phyloP scores from a whole-genome alignment of 169 alveolate genomes.

The Plasmodium billcollinsi region DNA sequence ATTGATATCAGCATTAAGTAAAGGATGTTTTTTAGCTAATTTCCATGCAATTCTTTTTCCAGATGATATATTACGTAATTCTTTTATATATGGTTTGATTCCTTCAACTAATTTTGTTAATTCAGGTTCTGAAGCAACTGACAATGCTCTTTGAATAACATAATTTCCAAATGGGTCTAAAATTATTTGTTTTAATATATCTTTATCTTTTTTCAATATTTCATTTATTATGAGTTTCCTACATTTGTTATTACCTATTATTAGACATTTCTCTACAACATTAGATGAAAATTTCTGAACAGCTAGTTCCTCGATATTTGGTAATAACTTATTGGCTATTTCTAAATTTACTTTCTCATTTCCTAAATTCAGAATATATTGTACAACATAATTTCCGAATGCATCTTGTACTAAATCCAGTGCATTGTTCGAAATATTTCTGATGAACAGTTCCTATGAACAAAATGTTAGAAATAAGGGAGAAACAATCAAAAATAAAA shows the following conservation, averaged over 20 bases:
- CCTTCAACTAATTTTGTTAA: constrained; percentile 79
- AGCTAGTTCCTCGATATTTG: constrained; percentile 86
- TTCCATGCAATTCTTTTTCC: constrained; percentile 89
- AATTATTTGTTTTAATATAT: constrained; percentile 80
- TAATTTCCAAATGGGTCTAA: constrained; percentile 90
- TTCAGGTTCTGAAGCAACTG: constrained; percentile 85
- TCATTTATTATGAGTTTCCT: constrained; percentile 77
- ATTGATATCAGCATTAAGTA: constrained; percentile 26
- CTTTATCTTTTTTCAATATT: constrained; percentile 83
- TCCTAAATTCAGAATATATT: constrained; percentile 89
- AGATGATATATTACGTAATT: constrained; percentile 79
- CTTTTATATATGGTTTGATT: constrained; percentile 84
- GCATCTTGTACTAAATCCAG: constrained; percentile 92
- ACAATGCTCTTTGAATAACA: constrained; percentile 86
- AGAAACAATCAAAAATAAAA: too few species aligned
- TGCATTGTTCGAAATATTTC: constrained; percentile 85
- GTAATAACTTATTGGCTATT: constrained; percentile 86
- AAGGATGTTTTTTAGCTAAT: constrained; percentile 78
- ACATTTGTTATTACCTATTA: constrained; percentile 79
- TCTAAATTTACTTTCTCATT: constrained; percentile 82
- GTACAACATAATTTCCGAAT: constrained; percentile 96
- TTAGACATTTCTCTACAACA: constrained; percentile 92
- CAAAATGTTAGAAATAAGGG: too few species aligned
- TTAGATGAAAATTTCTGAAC: constrained; percentile 95
- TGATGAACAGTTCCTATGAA: constrained; percentile 79